Conservation (phyloP, 2,329 filamentous ascomycete species). For the Aspergillus sp. region DNA sequence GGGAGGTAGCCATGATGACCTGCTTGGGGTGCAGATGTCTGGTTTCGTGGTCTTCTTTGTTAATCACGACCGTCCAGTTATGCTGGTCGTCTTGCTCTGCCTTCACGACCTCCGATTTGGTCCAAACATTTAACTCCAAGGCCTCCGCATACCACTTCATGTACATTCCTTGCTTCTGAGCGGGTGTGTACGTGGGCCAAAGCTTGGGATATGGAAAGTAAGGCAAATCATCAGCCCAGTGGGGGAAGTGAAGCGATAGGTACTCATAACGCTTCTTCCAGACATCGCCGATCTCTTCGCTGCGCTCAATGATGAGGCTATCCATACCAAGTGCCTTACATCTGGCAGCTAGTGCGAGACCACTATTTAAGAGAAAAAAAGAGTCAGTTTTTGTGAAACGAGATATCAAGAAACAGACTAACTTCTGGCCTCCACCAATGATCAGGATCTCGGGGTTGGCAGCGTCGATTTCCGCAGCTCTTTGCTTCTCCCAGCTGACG, state of each 20-base stretch:
- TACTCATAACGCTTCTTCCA: conserved; percentile 38
- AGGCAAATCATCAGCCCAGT: conserved; percentile 33
- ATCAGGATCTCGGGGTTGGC: conserved; percentile 29
- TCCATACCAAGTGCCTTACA: conserved; percentile 29
- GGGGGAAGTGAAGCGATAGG: conserved; percentile 35
- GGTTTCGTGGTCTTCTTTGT: conserved; percentile 24
- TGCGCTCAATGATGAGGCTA: conserved; percentile 33
- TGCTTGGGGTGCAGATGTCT: conserved; percentile 29
- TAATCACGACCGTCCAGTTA: conserved; percentile 26
- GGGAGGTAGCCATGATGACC: conserved; percentile 28
- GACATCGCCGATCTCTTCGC: conserved; percentile 30
- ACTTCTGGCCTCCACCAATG: conserved; percentile 28
- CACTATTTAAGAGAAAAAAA: conserved; percentile 12
- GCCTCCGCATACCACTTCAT: conserved; percentile 33
- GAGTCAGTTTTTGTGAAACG: too few species aligned
- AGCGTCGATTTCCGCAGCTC: conserved; percentile 27
- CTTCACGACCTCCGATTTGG: conserved; percentile 25
- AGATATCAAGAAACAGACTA: background rate
- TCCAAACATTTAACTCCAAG: conserved; percentile 32
- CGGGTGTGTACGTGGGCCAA: conserved; percentile 37
- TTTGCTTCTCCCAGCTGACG: conserved; percentile 36
- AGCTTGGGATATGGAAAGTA: conserved; percentile 35
- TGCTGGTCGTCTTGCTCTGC: conserved; percentile 22
- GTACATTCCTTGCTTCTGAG: conserved; percentile 32
- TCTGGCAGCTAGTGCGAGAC: conserved; percentile 30